Base-by-base conservation (phyloP, 768 basidiomycete genomes). In the Suillus alpinus region DNA sequence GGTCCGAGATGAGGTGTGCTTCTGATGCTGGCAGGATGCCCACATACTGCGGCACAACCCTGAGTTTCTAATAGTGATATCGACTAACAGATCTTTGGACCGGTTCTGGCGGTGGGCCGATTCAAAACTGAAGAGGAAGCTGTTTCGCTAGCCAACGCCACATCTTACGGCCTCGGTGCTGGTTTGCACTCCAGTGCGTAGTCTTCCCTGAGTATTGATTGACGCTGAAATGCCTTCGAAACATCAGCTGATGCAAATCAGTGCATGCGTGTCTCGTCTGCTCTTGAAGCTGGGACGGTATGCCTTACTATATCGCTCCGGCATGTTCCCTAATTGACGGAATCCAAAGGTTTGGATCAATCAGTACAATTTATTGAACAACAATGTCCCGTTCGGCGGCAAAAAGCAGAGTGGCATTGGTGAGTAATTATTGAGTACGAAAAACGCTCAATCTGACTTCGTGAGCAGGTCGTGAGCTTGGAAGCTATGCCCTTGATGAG, bases 381-480 rank as follows among this genome's bases (percentile, higher is more conserved):
- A 92, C 72, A 93, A 95, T 61, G 88, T 94, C 49, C 96, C 96
- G 1, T 98, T 98, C 69, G 95, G 96, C 40, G 96, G 95, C 26
- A 96, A 91, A 79, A 96, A 95, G 76, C 89, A 92, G 71, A 92
- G 90, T 46, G 94, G 94, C 57, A 87, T 92, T 68, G 89, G 91
- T 90, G 66, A 60, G 82, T 75, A 23, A 59, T 46, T 66, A 57
- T 8, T 29, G 50, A 47, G 43, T 18, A 14, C 43, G 13, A 43
- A 55, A 14, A 18, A n/a, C 41, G 23, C 20, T 44, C 56, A n/a
- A 61, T 59, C 20, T 41, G 20, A 67, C 50, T 62, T 63, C 46
- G 32, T n/a, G 20, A 50, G 23, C 71, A 90, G 95, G 93, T 43
- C 87, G 94, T 58, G 94, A 95, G 72, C 85, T 95, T 59, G 94